Evolutionary conservation across 805 yeast species (phyloP).

Genomic region (Pichia cabralensis): DNA sequence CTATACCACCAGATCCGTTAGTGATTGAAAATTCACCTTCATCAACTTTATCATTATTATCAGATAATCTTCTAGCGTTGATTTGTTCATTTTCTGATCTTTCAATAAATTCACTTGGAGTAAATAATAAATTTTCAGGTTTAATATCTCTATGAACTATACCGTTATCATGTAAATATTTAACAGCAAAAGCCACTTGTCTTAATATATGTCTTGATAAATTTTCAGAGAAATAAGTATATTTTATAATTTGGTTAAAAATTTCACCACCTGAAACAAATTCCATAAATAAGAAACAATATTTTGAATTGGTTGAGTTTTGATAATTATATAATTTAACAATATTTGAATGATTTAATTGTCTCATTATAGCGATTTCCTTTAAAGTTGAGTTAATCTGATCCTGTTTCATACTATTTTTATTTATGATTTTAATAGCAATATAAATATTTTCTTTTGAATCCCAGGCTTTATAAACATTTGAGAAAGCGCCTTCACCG

Average conservation of each 20-base stretch:
- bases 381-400: slow-evolving; percentile 52
- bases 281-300: slow-evolving; percentile 59
- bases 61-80: slow-evolving; percentile 40
- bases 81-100: slow-evolving; percentile 31
- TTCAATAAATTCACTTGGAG: slow-evolving; percentile 39
- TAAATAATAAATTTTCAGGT: slow-evolving; percentile 67
- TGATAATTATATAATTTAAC: slow-evolving; percentile 44
- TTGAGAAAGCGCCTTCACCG: slow-evolving; percentile 88
- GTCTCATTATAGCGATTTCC: slow-evolving; percentile 67
- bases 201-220: slow-evolving; percentile 60
- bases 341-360: slow-evolving; percentile 50
- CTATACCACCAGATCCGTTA: slow-evolving; percentile 56
- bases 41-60: slow-evolving; percentile 49
- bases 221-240: slow-evolving; percentile 67
- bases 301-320: slow-evolving; percentile 34
- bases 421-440: slow-evolving; percentile 71
- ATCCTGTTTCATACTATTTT: slow-evolving; percentile 40
- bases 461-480: slow-evolving; percentile 66
- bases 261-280: slow-evolving; percentile 72
- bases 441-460: slow-evolving; percentile 32
- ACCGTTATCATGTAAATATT: slow-evolving; percentile 63
- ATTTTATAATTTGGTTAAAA: slow-evolving; percentile 69
- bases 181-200: slow-evolving; percentile 61
- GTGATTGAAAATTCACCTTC: slow-evolving; percentile 47
- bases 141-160: slow-evolving; percentile 75